phyloP scores from a whole-genome alignment of 345 rosid species.

The Toxicodendron radicans region DNA sequence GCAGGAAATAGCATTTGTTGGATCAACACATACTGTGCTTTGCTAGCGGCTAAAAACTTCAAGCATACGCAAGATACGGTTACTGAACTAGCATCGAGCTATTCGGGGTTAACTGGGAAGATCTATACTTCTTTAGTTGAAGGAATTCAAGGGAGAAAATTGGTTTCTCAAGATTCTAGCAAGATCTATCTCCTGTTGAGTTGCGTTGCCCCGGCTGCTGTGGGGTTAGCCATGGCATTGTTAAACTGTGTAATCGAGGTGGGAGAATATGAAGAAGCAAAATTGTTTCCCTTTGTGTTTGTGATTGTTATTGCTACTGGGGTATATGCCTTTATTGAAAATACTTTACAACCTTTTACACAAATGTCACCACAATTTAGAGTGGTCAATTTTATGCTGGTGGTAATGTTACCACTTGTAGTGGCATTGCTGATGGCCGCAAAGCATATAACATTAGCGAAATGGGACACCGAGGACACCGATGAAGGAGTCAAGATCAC shows the following conservation, averaged over 20 bases:
- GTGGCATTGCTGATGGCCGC: constrained; percentile 22
- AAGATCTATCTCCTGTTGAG: constrained; percentile 28
- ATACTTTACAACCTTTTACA: constrained; percentile 10
- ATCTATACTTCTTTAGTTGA: constrained; percentile 32
- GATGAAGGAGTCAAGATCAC: constrained; percentile 3
- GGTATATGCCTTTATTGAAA: constrained; percentile 25
- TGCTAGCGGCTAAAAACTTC: constrained; percentile 24
- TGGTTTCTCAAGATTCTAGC: constrained; percentile 10
- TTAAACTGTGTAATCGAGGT: constrained; percentile 19
- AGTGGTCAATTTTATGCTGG: constrained; percentile 17
- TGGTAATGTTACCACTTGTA: constrained; percentile 25
- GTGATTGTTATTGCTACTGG: constrained; percentile 30
- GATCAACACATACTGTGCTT: constrained; percentile 36
- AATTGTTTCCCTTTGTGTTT: constrained; percentile 25
- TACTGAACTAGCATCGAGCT: constrained; percentile 30
- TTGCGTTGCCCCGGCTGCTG: constrained; percentile 24
- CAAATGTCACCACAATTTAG: constrained; percentile 10
- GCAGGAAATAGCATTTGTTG: constrained; percentile 47
- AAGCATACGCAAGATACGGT: constrained; percentile 22
- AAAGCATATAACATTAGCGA: not conserved
- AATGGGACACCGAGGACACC: not conserved
- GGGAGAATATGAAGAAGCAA: constrained; percentile 5
- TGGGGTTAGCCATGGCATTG: not conserved
- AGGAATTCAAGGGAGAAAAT: constrained; percentile 13
- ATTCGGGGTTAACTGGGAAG: constrained; percentile 38